Conservation (phyloP, 805 yeast genomes). For the Saccharomycodes ludwigii region DNA sequence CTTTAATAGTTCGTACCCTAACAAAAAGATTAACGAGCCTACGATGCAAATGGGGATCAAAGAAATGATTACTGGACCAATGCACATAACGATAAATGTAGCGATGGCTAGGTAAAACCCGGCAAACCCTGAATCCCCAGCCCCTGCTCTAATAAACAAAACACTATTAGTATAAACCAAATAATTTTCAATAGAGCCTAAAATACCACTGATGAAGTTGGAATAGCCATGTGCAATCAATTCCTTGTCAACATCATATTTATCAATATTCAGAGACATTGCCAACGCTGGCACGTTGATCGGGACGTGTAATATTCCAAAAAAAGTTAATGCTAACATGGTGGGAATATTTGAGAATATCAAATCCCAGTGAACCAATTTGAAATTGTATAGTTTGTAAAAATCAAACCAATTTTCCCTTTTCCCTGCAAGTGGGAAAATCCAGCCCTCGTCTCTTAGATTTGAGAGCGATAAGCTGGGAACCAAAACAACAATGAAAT, state of each 20-base stretch:
- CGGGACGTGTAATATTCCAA: constrained; percentile 93
- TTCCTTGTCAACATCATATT: constrained; percentile 82
- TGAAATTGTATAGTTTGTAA: constrained; percentile 59
- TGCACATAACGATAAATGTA: constrained; percentile 67
- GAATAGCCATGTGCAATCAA: constrained; percentile 91
- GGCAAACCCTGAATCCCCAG: constrained; percentile 75
- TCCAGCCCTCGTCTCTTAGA: constrained; percentile 74
- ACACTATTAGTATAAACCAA: constrained; percentile 91
- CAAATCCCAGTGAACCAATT: constrained; percentile 61
- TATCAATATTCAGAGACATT: constrained; percentile 72
- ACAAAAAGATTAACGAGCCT: constrained; percentile 77
- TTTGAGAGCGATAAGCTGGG: constrained; percentile 51
- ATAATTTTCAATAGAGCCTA: constrained; percentile 89
- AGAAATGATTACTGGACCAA: constrained; percentile 89
- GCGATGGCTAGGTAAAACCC: constrained; percentile 82
- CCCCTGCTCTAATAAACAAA: constrained; percentile 87
- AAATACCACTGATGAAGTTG: constrained; percentile 68
- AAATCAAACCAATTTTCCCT: constrained; percentile 85
- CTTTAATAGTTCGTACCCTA: constrained; percentile 81
- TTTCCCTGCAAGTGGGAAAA: constrained; percentile 43
- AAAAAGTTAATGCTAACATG: constrained; percentile 90
- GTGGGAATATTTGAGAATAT: constrained; percentile 68
- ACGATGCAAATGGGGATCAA: constrained; percentile 93
- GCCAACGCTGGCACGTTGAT: constrained; percentile 97
- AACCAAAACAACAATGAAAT: constrained; percentile 47